Evolutionary conservation across 2,329 filamentous ascomycete genomes (phyloP).

Genomic region (Bisporella sp.): DNA sequence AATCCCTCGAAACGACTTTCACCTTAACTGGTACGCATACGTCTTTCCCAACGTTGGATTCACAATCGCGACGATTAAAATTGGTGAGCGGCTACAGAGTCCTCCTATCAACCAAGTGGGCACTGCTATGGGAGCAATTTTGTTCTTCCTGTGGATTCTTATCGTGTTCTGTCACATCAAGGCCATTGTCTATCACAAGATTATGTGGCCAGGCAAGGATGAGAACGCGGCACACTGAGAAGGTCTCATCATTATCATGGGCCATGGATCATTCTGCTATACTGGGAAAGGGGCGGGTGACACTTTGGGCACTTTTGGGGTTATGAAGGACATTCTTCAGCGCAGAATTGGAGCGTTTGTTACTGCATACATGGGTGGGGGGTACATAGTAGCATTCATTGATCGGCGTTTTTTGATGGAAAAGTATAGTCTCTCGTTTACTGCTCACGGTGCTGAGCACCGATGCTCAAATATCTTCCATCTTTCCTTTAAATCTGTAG

Average conservation of each 20-base stretch:
- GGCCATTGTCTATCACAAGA: conserved; percentile 24
- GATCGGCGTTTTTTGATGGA: too few species aligned
- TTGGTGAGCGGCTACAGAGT: conserved; percentile 42
- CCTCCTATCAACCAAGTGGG: conserved; percentile 39
- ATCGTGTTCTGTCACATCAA: conserved; percentile 22
- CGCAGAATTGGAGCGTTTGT: too few species aligned
- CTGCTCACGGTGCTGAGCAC: too few species aligned
- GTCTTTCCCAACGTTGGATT: conserved; percentile 58
- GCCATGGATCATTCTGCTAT: too few species aligned
- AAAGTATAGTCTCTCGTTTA: too few species aligned
- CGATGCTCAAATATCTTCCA: too few species aligned
- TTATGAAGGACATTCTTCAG: too few species aligned
- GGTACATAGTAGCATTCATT: too few species aligned
- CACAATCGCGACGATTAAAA: conserved; percentile 47
- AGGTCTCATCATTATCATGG: background rate
- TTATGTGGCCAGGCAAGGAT: conserved; percentile 30
- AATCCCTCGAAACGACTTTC: conserved; percentile 41
- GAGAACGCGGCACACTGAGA: conserved; percentile 23
- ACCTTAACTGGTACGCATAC: conserved; percentile 58
- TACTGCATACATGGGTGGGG: too few species aligned
- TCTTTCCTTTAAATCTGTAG: too few species aligned
- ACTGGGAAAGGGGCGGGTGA: too few species aligned
- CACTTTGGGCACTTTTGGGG: too few species aligned
- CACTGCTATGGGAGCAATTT: conserved; percentile 42
- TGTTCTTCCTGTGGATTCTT: conserved; percentile 28